These are phyloP conservation scores for Naganishia antarctica DNA, from an alignment of 768 basidiomycete genomes.

Conservation along the genomic window DNA sequence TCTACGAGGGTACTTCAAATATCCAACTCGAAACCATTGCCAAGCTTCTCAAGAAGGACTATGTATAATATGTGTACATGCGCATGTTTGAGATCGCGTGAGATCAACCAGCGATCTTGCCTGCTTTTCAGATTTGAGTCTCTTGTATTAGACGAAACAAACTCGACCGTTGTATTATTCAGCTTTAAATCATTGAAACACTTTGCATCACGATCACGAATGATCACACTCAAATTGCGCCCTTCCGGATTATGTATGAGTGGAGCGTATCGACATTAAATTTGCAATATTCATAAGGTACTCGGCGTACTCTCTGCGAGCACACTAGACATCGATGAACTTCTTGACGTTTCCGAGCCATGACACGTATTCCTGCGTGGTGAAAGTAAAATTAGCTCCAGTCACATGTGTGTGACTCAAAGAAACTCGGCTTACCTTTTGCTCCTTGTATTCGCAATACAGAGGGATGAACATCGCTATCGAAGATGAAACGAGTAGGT, in stretches of 20 bases:
- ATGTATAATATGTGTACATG: not conserved
- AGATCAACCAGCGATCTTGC: too few species aligned
- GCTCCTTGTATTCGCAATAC: conserved; percentile 84
- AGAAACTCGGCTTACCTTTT: conserved; percentile 67
- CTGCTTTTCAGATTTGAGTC: too few species aligned
- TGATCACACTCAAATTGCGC: too few species aligned
- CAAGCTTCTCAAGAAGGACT: conserved; percentile 59
- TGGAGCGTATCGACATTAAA: not conserved
- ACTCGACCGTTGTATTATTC: not conserved
- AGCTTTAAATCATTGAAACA: not conserved
- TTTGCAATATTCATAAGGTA: too few species aligned
- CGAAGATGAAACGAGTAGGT: too few species aligned
- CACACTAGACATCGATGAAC: conserved; percentile 60
- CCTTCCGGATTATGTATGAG: not conserved
- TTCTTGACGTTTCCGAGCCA: conserved; percentile 79
- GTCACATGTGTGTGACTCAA: conserved; percentile 2
- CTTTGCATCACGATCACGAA: not conserved
- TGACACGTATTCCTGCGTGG: conserved; percentile 75
- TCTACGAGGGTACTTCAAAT: conserved; percentile 73
- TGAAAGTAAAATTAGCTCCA: conserved; percentile 17
- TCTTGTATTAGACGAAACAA: too few species aligned
- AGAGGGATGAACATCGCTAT: conserved; percentile 78
- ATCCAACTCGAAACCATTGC: conserved; percentile 96
- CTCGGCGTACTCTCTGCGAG: not conserved
- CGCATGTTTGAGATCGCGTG: not conserved